phyloP scores from a whole-genome alignment of 805 yeast genomes.

The Lipomyces spencermartinsiae region DNA sequence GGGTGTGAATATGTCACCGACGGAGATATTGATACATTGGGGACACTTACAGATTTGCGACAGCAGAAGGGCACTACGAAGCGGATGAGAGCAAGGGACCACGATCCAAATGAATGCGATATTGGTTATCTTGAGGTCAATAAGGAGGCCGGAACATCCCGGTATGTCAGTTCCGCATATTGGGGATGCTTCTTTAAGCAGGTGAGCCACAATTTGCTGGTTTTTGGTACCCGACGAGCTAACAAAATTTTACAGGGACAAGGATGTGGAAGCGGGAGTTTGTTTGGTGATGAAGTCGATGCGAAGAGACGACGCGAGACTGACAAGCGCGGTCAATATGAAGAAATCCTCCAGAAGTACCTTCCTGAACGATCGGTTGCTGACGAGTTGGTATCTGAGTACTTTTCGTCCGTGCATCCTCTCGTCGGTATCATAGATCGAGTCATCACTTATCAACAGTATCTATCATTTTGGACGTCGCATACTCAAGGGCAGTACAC shows the following conservation, averaged over 20 bases:
- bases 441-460: conserved; percentile 10
- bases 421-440: conserved; percentile 26
- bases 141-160: conserved; percentile 10
- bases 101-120: background rate
- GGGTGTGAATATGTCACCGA: conserved; percentile 18
- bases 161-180: conserved; percentile 19
- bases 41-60: background rate
- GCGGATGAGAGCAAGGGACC: background rate
- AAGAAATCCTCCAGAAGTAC: background rate
- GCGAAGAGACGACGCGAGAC: background rate
- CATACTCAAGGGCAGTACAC: background rate
- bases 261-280: too few species aligned
- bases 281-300: too few species aligned
- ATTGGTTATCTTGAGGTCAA: conserved; percentile 24
- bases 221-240: too few species aligned
- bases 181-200: conserved; percentile 29
- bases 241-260: too few species aligned
- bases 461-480: conserved; percentile 21
- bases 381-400: conserved; percentile 17
- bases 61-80: background rate
- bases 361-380: conserved; percentile 19
- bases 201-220: conserved; percentile 10
- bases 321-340: background rate
- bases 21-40: background rate
- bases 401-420: conserved; percentile 26